These are phyloP conservation scores for Geotrichum candidum DNA, from an alignment of 1,139 yeast species.

Conservation along the genomic window DNA sequence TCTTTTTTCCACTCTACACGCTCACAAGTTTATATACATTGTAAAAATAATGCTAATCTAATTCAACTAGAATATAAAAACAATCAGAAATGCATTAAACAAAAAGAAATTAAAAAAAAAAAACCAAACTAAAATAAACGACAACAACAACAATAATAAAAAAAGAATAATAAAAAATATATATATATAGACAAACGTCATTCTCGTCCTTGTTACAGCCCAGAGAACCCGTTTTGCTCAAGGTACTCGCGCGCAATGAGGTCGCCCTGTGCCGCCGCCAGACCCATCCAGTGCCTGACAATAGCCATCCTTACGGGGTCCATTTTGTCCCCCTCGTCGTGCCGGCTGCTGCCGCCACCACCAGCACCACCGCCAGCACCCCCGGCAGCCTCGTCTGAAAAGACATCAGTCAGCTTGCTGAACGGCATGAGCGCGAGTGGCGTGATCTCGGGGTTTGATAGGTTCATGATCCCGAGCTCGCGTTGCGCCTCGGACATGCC, in stretches of 20 bases:
- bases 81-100: too few relatives aligned
- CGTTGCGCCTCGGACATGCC: slow-evolving; percentile 31
- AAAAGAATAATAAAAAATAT: neutral
- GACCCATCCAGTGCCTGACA: slow-evolving; percentile 32
- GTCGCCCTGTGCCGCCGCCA: slow-evolving; percentile 31
- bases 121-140: too few relatives aligned
- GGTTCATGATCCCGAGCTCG: slow-evolving; percentile 32
- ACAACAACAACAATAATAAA: neutral
- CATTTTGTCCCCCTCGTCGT: slow-evolving; percentile 27
- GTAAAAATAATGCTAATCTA: too few relatives aligned
- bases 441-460: slow-evolving; percentile 31
- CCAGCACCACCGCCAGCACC: neutral
- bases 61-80: too few relatives aligned
- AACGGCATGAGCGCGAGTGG: slow-evolving; percentile 28
- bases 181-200: neutral
- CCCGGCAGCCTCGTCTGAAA: slow-evolving; percentile 14
- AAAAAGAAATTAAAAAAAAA: too few relatives aligned
- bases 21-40: too few relatives aligned
- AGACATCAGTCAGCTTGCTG: slow-evolving; percentile 25
- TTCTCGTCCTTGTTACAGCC: neutral
- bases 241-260: slow-evolving; percentile 31
- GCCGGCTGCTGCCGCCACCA: neutral
- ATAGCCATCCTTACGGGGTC: slow-evolving; percentile 33
- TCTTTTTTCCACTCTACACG: too few relatives aligned
- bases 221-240: slow-evolving; percentile 8